Percentiles rank a stretch among this genome's conserved stretches.
Conservation (phyloP, 1,139 yeast species). For the Yamadazyma mexicana region DNA sequence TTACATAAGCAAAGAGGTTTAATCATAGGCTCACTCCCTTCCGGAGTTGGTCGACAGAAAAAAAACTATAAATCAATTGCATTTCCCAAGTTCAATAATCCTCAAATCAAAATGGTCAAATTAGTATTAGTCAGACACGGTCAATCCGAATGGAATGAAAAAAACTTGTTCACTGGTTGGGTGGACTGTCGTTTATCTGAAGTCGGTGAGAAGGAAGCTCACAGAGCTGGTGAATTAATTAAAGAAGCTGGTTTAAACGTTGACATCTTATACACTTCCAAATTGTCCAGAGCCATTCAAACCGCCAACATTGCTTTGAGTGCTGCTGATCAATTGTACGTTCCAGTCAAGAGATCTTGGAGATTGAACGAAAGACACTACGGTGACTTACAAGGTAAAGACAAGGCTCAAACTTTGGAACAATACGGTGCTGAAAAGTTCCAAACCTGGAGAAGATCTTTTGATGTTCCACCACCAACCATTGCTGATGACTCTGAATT, state of each 20-base stretch:
- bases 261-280: conserved; percentile 88
- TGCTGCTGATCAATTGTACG: conserved; percentile 83
- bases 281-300: conserved; percentile 93
- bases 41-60: conserved; percentile 13
- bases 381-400: conserved; percentile 98
- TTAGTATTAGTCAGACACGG: conserved; percentile 94
- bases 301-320: conserved; percentile 96
- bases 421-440: conserved; percentile 89
- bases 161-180: conserved; percentile 99
- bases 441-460: conserved; percentile 98
- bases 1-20: not conserved
- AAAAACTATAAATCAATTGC: conserved; percentile 3
- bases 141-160: conserved; percentile 98
- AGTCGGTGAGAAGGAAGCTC: conserved; percentile 86
- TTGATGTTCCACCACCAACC: conserved; percentile 93
- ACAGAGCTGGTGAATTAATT: conserved; percentile 89
- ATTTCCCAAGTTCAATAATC: not conserved
- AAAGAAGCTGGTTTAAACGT: conserved; percentile 85
- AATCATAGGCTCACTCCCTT: conserved; percentile 1
- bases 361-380: conserved; percentile 98
- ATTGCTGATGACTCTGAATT: conserved; percentile 76
- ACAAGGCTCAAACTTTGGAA: conserved; percentile 90
- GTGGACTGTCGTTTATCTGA: conserved; percentile 89
- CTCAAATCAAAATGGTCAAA: conserved; percentile 49
- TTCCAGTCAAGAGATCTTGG: conserved; percentile 96